Evolutionary conservation across 805 yeast species (phyloP).

Genomic region (Torulaspora microellipsoides): DNA sequence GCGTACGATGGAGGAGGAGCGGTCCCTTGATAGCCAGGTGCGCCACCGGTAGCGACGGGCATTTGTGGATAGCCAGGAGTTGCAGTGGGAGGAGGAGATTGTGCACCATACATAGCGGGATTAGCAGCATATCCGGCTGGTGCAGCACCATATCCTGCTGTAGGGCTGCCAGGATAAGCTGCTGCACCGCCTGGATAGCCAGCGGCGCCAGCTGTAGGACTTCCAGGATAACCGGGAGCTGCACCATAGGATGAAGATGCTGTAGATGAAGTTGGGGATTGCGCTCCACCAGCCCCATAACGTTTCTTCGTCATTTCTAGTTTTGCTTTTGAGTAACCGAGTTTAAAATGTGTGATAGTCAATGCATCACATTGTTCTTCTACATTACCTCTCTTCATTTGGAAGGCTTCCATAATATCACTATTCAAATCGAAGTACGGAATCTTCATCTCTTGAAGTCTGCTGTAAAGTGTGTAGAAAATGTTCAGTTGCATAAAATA

Average conservation of each 20-base stretch:
- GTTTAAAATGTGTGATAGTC: conserved; percentile 84
- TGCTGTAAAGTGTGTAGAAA: conserved; percentile 83
- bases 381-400: conserved; percentile 78
- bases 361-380: conserved; percentile 87
- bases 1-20: conserved; percentile 18
- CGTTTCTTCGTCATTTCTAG: conserved; percentile 78
- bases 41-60: conserved; percentile 3
- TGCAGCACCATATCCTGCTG: conserved; percentile 23
- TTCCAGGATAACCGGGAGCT: conserved; percentile 18
- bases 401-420: conserved; percentile 79
- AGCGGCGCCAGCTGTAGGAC: conserved; percentile 1
- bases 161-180: conserved; percentile 6
- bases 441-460: conserved; percentile 94
- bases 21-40: conserved; percentile 11
- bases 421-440: conserved; percentile 87
- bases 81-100: conserved; percentile 3
- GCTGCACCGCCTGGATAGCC: conserved; percentile 2
- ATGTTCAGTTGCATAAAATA: conserved; percentile 98
- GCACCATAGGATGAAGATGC: conserved; percentile 15
- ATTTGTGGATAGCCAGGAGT: conserved; percentile 9
- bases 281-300: conserved; percentile 42
- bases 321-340: conserved; percentile 82
- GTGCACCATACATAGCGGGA: conserved; percentile 5
- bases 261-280: conserved; percentile 19
- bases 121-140: conserved; percentile 1